phyloP scores from a whole-genome alignment of 129 eudicot species.

The Arctium minus region DNA sequence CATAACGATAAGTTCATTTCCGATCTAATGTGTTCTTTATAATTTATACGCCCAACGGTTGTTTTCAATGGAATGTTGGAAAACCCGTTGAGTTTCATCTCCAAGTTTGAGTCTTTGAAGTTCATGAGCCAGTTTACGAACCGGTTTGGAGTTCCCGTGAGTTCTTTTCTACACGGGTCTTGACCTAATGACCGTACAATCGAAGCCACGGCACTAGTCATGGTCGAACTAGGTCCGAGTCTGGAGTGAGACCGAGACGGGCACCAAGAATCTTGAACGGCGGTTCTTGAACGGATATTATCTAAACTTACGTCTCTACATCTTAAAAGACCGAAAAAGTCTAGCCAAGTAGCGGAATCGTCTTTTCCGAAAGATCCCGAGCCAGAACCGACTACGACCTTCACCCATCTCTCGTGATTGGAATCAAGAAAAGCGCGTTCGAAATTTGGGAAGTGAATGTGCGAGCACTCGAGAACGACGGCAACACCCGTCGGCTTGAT shows the following conservation, averaged over 20 bases:
- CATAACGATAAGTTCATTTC: constrained; percentile 72
- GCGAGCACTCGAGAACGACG: constrained; percentile 75
- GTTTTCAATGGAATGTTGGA: constrained; percentile 19
- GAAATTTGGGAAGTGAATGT: constrained; percentile 62
- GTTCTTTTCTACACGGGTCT: constrained; percentile 77
- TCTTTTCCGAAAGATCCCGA: constrained; percentile 63
- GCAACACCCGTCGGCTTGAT: constrained; percentile 86
- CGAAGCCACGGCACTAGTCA: constrained; percentile 54
- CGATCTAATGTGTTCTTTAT: constrained; percentile 32
- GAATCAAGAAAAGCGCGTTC: constrained; percentile 47
- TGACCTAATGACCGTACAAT: constrained; percentile 72
- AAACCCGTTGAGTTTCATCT: constrained; percentile 70
- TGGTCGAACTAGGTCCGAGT: constrained; percentile 23
- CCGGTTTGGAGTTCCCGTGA: constrained; percentile 66
- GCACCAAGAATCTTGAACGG: constrained; percentile 58
- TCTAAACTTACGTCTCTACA: constrained; percentile 45
- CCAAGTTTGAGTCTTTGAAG: constrained; percentile 51
- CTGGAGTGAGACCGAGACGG: constrained; percentile 44
- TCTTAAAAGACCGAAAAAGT: constrained; percentile 67
- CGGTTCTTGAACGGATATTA: constrained; percentile 14
- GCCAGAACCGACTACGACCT: constrained; percentile 52
- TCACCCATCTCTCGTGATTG: constrained; percentile 46
- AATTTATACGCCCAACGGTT: constrained; percentile 20
- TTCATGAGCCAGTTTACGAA: constrained; percentile 75
- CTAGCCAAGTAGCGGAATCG: constrained; percentile 52